Percentiles rank a stretch among this genome's conserved stretches.
Evolutionary conservation across 805 yeast genomes (phyloP).

Genomic region (Saturnispora dispora): DNA sequence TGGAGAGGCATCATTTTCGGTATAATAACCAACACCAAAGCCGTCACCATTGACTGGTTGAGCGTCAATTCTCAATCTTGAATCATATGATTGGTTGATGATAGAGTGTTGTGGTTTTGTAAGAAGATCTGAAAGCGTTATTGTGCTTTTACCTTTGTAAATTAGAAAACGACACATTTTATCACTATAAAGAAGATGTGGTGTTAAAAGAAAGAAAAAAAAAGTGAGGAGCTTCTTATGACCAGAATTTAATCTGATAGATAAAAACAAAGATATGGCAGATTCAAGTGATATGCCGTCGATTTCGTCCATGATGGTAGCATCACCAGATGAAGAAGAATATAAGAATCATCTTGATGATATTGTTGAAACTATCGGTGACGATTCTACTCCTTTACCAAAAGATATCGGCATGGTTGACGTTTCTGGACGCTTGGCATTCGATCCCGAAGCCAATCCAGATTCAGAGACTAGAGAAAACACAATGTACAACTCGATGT

Average conservation of each 20-base stretch:
- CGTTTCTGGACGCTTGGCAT: slow-evolving; percentile 10
- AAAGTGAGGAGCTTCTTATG: background rate
- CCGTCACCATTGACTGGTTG: slow-evolving; percentile 98
- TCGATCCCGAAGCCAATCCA: slow-evolving; percentile 17
- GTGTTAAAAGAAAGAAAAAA: background rate
- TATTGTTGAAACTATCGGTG: background rate
- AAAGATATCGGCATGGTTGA: slow-evolving; percentile 13
- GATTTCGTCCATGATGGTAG: slow-evolving; percentile 2
- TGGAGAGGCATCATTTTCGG: slow-evolving; percentile 41
- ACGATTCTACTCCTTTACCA: slow-evolving; percentile 6
- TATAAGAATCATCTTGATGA: slow-evolving; percentile 5
- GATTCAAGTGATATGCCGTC: slow-evolving; percentile 1
- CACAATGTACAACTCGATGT: slow-evolving; percentile 23
- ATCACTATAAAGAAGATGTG: background rate
- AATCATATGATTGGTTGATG: slow-evolving; percentile 91
- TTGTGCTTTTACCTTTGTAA: slow-evolving; percentile 84
- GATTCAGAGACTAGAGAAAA: slow-evolving; percentile 24
- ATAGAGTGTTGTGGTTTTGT: slow-evolving; percentile 97
- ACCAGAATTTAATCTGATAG: background rate
- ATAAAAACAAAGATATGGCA: background rate
- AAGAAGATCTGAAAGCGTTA: slow-evolving; percentile 72
- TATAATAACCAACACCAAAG: slow-evolving; percentile 92
- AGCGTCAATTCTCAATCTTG: slow-evolving; percentile 77
- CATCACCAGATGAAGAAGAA: background rate
- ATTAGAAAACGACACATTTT: slow-evolving; percentile 88